Percentiles rank a stretch among this genome's conserved stretches.
Evolutionary conservation across 2,329 filamentous ascomycete genomes (phyloP).

Genomic region (Pseudogymnoascus sp.): DNA sequence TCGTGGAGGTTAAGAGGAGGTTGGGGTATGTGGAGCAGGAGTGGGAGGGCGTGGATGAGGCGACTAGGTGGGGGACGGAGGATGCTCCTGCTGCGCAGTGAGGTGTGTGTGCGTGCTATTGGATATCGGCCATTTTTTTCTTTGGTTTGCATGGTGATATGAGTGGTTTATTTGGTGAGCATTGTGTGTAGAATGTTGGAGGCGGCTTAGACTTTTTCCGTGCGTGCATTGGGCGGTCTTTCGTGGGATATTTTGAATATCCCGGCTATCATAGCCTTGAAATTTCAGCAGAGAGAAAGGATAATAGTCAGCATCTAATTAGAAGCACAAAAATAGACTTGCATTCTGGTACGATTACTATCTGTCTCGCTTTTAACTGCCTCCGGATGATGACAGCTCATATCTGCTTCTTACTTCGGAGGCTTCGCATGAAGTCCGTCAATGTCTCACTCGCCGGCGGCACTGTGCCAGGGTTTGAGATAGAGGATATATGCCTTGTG

Average conservation of each 20-base stretch:
- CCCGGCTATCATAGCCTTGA: background rate
- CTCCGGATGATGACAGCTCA: background rate
- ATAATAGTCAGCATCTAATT: background rate
- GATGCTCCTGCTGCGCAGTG: slow-evolving; percentile 14
- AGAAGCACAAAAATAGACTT: background rate
- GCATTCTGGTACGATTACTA: background rate
- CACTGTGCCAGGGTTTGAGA: background rate
- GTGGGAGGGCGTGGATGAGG: slow-evolving; percentile 81
- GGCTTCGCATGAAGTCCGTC: background rate
- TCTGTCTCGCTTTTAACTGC: background rate
- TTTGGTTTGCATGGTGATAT: background rate
- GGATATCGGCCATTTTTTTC: background rate
- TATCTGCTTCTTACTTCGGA: background rate
- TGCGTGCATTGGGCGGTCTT: background rate
- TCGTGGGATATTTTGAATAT: background rate
- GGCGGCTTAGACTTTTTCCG: background rate
- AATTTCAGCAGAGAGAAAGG: background rate
- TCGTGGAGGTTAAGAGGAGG: slow-evolving; percentile 74
- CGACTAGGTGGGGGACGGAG: slow-evolving; percentile 65
- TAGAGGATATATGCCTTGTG: background rate
- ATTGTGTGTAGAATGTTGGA: background rate
- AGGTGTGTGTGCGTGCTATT: background rate
- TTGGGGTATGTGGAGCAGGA: slow-evolving; percentile 79
- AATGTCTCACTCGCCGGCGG: background rate
- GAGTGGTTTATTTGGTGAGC: background rate